A percentile compares a stretch with the other conserved stretches of the same genome.
These are phyloP conservation scores for Lactarius trivialis DNA, from an alignment of 768 basidiomycete genomes.

Conservation along the genomic window DNA sequence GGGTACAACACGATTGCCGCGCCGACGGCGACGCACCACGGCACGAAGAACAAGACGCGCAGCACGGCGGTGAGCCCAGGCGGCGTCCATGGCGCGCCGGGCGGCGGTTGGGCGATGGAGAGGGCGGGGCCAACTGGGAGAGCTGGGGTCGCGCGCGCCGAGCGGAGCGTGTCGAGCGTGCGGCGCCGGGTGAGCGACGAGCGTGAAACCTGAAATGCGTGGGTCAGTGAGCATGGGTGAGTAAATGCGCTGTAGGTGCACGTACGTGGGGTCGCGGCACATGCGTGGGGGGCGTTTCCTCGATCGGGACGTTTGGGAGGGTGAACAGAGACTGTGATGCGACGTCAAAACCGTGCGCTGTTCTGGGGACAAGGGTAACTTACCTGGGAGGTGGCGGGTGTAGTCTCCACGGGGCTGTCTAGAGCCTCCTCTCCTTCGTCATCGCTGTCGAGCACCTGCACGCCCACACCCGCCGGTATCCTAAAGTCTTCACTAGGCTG, in stretches of 20 bases:
- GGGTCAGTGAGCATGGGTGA: not conserved
- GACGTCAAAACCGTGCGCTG: not conserved
- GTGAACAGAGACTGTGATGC: conserved; percentile 1
- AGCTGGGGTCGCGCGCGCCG: not conserved
- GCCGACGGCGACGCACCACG: conserved; percentile 21
- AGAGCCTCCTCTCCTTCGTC: not conserved
- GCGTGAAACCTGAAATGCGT: not conserved
- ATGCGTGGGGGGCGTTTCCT: not conserved
- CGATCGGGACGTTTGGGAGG: conserved; percentile 9
- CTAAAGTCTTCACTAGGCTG: not conserved
- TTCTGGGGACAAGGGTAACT: not conserved
- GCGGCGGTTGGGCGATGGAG: not conserved
- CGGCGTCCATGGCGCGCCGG: not conserved
- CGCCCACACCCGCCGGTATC: not conserved
- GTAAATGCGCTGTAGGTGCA: not conserved
- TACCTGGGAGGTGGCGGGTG: not conserved
- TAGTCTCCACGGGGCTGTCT: not conserved
- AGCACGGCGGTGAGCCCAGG: not conserved
- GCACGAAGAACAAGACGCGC: conserved; percentile 18
- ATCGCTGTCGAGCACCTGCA: conserved; percentile 4
- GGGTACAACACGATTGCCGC: conserved; percentile 14
- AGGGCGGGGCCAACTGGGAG: not conserved
- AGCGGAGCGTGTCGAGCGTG: conserved; percentile 4
- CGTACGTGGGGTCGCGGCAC: conserved; percentile 2
- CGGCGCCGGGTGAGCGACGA: not conserved